Percentiles rank a stretch among this genome's conserved stretches.
Evolutionary conservation across 2,329 filamentous ascomycete species (phyloP).

Genomic region (Ilyonectria robusta): DNA sequence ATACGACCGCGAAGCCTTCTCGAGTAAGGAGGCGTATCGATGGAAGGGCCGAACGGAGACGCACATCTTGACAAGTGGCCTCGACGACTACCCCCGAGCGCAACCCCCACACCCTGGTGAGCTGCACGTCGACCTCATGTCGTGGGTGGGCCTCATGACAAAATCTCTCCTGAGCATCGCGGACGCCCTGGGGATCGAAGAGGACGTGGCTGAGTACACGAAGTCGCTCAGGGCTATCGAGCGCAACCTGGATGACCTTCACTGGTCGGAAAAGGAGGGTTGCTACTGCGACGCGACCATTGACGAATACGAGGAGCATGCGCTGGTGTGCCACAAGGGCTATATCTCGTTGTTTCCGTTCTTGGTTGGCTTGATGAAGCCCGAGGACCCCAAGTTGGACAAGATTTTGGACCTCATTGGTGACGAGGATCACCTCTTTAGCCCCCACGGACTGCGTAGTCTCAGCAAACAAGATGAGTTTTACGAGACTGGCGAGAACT

Average conservation of each 20-base stretch:
- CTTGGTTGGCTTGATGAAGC: constrained; percentile 82
- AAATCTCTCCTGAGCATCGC: constrained; percentile 87
- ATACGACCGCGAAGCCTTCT: constrained; percentile 92
- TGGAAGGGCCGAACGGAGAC: constrained; percentile 92
- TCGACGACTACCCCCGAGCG: constrained; percentile 95
- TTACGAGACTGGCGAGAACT: constrained; percentile 95
- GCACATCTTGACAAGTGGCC: constrained; percentile 91
- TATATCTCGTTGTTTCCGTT: constrained; percentile 97
- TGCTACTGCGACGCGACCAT: constrained; percentile 96
- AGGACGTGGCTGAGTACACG: constrained; percentile 82
- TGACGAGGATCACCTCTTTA: constrained; percentile 91
- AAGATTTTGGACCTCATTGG: constrained; percentile 83
- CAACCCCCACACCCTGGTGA: constrained; percentile 96
- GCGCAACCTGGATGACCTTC: constrained; percentile 90
- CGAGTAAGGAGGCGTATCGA: constrained; percentile 91
- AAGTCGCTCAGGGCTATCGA: constrained; percentile 83
- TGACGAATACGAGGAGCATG: constrained; percentile 93
- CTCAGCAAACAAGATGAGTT: constrained; percentile 86
- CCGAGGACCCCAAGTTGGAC: constrained; percentile 81
- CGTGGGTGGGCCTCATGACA: constrained; percentile 98
- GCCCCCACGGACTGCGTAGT: constrained; percentile 88
- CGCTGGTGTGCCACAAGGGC: constrained; percentile 94
- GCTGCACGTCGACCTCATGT: constrained; percentile 93
- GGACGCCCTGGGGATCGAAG: constrained; percentile 78
- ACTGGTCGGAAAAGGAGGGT: constrained; percentile 87